Evolutionary conservation across 331 rosid species (phyloP).

Genomic region (Quercus lobata): DNA sequence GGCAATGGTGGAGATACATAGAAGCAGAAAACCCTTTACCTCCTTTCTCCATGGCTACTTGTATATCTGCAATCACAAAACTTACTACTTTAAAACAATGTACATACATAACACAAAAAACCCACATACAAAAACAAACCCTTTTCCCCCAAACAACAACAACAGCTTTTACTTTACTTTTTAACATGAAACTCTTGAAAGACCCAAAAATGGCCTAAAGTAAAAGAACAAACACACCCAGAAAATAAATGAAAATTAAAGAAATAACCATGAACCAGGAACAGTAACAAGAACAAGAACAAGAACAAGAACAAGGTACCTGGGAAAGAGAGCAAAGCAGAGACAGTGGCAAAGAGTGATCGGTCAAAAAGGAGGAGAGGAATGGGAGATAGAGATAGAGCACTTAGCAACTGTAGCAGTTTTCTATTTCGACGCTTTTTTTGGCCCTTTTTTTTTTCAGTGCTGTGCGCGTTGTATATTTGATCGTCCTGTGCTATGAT

Average conservation of each 20-base stretch:
- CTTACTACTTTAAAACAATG: constrained; percentile 8
- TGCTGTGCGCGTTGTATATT: neutral
- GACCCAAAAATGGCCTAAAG: neutral
- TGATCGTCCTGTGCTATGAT: neutral
- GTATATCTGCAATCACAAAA: constrained; percentile 18
- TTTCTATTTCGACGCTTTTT: neutral
- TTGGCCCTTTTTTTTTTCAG: neutral
- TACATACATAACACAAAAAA: neutral
- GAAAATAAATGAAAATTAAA: neutral
- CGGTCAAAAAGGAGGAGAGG: neutral
- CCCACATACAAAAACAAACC: neutral
- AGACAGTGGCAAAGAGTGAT: neutral
- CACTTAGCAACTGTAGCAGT: too few relatives aligned
- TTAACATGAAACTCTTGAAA: neutral
- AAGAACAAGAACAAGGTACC: neutral
- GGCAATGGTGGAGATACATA: too few relatives aligned
- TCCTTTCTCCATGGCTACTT: constrained; percentile 59
- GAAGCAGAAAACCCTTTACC: constrained; percentile 51
- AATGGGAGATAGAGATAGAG: too few relatives aligned
- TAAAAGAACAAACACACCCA: neutral
- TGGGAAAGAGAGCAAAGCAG: neutral
- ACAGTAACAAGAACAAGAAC: too few relatives aligned
- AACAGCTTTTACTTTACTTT: neutral
- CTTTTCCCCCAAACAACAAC: neutral
- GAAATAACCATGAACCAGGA: neutral